Percentiles rank a stretch among this genome's conserved stretches.
Evolutionary conservation across 441 rosid species (phyloP).

Genomic region (Pelargonium cotyledonis): DNA sequence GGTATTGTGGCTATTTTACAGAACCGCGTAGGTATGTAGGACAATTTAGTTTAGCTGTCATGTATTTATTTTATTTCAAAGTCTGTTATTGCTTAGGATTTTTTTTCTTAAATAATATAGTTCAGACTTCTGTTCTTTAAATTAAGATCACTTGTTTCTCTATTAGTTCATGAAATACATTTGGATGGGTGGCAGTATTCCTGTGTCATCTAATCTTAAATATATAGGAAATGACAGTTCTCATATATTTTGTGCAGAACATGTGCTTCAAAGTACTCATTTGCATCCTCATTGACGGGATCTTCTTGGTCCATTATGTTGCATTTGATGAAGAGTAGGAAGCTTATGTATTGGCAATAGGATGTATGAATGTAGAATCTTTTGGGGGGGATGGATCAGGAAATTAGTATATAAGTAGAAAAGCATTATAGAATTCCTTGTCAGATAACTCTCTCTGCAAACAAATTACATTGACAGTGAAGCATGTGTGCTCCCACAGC

Average conservation of each 20-base stretch:
- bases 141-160: background rate
- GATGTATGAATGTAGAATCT: background rate
- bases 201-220: background rate
- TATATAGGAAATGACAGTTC: background rate
- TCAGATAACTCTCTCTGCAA: too few relatives aligned
- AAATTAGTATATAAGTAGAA: too few relatives aligned
- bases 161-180: background rate
- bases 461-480: too few relatives aligned
- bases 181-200: background rate
- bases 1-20: conserved; percentile 79
- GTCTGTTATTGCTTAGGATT: background rate
- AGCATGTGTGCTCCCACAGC: too few relatives aligned
- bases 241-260: background rate
- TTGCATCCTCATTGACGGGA: background rate
- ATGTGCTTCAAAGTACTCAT: background rate
- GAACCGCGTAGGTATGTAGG: conserved; percentile 72
- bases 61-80: background rate
- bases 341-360: background rate
- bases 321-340: too few relatives aligned
- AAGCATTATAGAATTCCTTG: too few relatives aligned
- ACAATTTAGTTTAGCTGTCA: conserved; percentile 10
- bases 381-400: background rate
- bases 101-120: background rate
- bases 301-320: too few relatives aligned
- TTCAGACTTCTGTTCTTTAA: background rate